phyloP scores from a whole-genome alignment of 768 basidiomycete species.

The Gelatoporia subvermispora region DNA sequence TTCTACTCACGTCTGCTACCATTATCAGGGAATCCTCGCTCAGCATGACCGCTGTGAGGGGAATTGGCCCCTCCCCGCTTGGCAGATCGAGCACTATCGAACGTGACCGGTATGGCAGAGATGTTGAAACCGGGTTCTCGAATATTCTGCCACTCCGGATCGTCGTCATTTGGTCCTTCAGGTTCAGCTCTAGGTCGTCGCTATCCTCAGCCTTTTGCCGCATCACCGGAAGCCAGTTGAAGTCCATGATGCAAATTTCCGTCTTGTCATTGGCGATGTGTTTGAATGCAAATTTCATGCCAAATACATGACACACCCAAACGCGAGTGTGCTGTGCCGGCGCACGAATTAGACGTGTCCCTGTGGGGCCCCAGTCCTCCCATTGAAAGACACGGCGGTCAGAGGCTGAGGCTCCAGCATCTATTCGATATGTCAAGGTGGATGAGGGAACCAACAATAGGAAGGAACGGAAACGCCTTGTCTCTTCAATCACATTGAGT shows the following conservation, averaged over 20 bases:
- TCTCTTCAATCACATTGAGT: conserved; percentile 31
- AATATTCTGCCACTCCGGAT: conserved; percentile 34
- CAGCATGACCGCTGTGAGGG: conserved; percentile 40
- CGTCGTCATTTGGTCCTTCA: conserved; percentile 4
- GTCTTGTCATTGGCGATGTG: conserved; percentile 11
- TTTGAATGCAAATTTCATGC: conserved; percentile 35
- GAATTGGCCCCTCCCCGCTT: neutral
- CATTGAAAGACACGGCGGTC: conserved; percentile 32
- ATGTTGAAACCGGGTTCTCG: conserved; percentile 34
- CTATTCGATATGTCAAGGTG: conserved; percentile 28
- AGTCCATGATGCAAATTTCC: conserved; percentile 43
- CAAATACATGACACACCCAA: conserved; percentile 64
- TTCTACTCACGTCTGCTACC: conserved; percentile 28
- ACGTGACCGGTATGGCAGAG: conserved; percentile 41
- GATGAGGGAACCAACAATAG: conserved; percentile 40
- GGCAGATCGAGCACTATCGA: conserved; percentile 3
- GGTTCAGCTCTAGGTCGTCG: neutral
- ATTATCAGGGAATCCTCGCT: conserved; percentile 52
- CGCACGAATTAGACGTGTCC: conserved; percentile 38
- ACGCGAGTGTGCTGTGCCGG: conserved; percentile 25
- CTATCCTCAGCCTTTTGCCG: conserved; percentile 16
- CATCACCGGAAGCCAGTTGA: conserved; percentile 40
- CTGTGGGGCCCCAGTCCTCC: conserved; percentile 48
- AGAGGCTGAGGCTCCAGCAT: conserved; percentile 13
- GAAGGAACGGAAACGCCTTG: conserved; percentile 22